Conservation (phyloP, 2,329 filamentous ascomycete species). For the Aspergillus calidoustus region DNA sequence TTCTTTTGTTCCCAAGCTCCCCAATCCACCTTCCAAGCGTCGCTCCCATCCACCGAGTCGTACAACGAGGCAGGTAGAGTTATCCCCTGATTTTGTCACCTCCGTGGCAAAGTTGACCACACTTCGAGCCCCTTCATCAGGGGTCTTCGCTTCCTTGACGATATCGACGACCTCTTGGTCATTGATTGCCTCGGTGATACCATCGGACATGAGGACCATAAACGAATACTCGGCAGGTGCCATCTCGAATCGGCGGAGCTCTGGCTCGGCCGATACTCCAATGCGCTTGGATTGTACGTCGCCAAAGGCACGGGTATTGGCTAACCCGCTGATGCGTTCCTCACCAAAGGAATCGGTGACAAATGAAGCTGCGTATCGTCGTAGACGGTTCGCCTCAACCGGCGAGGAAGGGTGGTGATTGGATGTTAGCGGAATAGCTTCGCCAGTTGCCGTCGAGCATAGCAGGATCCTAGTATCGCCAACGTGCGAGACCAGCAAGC, state of each 20-base stretch:
- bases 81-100: constrained; percentile 69
- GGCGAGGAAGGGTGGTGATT: constrained; percentile 94
- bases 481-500: constrained; percentile 84
- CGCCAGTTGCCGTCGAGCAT: constrained; percentile 82
- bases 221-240: constrained; percentile 86
- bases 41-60: constrained; percentile 69
- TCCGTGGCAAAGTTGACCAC: constrained; percentile 90
- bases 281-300: constrained; percentile 91
- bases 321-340: constrained; percentile 89
- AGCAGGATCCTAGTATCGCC: constrained; percentile 91
- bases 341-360: constrained; percentile 97
- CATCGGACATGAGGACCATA: constrained; percentile 85
- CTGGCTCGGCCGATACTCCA: constrained; percentile 91
- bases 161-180: constrained; percentile 98
- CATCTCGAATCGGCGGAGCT: constrained; percentile 79
- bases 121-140: constrained; percentile 78
- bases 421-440: constrained; percentile 78
- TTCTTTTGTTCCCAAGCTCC: constrained; percentile 90
- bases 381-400: constrained; percentile 78
- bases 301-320: constrained; percentile 92
- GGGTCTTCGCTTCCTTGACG: constrained; percentile 89
- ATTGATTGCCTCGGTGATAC: constrained; percentile 79
- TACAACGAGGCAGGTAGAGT: constrained; percentile 67
- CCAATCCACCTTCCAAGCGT: constrained; percentile 76
- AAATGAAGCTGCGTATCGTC: constrained; percentile 83